A percentile compares a stretch with the other conserved stretches of the same genome.
These are phyloP conservation scores for Fusarium sp. DNA, from an alignment of 2,329 filamentous ascomycete genomes.

Conservation along the genomic window DNA sequence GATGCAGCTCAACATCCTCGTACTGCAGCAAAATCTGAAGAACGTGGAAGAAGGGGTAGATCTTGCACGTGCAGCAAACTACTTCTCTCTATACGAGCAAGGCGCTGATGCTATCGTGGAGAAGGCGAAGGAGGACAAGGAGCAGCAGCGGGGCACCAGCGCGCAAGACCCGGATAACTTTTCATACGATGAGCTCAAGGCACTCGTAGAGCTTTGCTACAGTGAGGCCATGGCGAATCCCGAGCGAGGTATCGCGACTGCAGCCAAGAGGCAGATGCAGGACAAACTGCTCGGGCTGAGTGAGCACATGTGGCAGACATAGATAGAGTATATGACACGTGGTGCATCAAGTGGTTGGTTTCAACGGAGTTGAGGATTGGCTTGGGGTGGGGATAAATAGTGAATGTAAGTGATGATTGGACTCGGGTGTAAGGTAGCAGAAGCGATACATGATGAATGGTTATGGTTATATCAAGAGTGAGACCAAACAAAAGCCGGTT, in stretches of 20 bases:
- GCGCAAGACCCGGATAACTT: slow-evolving; percentile 61
- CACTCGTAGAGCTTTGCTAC: slow-evolving; percentile 75
- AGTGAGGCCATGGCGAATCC: slow-evolving; percentile 75
- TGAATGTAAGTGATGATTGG: slow-evolving; percentile 6
- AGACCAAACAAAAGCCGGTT: not conserved
- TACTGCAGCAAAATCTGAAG: slow-evolving; percentile 96
- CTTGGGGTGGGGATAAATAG: slow-evolving; percentile 17
- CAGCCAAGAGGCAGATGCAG: slow-evolving; percentile 76
- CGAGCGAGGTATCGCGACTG: slow-evolving; percentile 75
- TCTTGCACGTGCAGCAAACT: slow-evolving; percentile 73
- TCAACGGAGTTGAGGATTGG: slow-evolving; percentile 31
- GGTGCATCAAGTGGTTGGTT: slow-evolving; percentile 5
- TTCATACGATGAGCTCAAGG: slow-evolving; percentile 75
- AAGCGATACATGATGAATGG: slow-evolving; percentile 22
- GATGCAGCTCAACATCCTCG: slow-evolving; percentile 93
- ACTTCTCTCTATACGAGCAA: slow-evolving; percentile 75
- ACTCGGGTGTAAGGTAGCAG: slow-evolving; percentile 6
- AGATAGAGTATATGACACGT: slow-evolving; percentile 11
- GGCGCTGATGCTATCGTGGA: slow-evolving; percentile 75
- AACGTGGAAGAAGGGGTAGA: slow-evolving; percentile 83
- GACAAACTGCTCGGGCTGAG: slow-evolving; percentile 78
- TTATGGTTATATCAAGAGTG: slow-evolving; percentile 4
- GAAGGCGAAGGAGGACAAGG: slow-evolving; percentile 66
- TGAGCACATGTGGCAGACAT: slow-evolving; percentile 77
- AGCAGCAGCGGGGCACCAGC: slow-evolving; percentile 53